Base-by-base conservation (phyloP, 2,329 filamentous ascomycete genomes). In the Xylaria digitata region DNA sequence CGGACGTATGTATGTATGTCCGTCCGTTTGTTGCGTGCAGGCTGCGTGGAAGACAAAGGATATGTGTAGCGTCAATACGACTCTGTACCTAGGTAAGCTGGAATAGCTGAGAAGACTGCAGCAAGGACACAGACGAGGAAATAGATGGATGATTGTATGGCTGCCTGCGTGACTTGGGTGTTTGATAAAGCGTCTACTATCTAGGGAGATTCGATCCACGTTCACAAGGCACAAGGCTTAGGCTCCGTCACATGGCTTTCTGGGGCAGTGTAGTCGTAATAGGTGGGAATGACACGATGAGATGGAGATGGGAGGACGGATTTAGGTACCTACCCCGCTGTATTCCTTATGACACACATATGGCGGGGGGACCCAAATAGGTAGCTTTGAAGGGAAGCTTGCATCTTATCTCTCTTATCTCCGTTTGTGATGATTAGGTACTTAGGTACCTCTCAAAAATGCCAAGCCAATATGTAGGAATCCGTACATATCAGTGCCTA, bases 181-280 rank as follows among this genome's bases (percentile, higher is more conserved):
- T 50, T 32, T 58, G 52, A 59, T 49, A 57, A 42, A 60, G 32
- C 23, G 11, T 48, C 30, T 61, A 42, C 17, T 15, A 40, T 45
- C 15, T 55, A 19, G 34, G 53, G 34, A 61, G 45, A 48, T 52
- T 43, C 50, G 59, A 68, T 65, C 63, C 66, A 68, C 68, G 64
- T 67, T 65, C 62, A 58, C 61, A 46, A 64, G 68, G 70, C 70
- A 71, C 68, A 71, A 59, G 70, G 66, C 66, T 67, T 52, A 55
- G 53, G 43, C 64, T 45, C 54, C 42, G 57, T 70, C 70, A 72
- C 70, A 72, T 72, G 70, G 62, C 53, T 49, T 26, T 62, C 45
- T 21, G 56, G 45, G 49, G 42, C 30, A 37, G 53, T n/a, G 26
- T 23, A 46, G 50, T 23, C 50, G 43, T 11, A 40, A 40, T 40